Percentiles rank a stretch among this genome's conserved stretches.
phyloP scores from a whole-genome alignment of 768 basidiomycete species.

The Gloeophyllum trabeum region DNA sequence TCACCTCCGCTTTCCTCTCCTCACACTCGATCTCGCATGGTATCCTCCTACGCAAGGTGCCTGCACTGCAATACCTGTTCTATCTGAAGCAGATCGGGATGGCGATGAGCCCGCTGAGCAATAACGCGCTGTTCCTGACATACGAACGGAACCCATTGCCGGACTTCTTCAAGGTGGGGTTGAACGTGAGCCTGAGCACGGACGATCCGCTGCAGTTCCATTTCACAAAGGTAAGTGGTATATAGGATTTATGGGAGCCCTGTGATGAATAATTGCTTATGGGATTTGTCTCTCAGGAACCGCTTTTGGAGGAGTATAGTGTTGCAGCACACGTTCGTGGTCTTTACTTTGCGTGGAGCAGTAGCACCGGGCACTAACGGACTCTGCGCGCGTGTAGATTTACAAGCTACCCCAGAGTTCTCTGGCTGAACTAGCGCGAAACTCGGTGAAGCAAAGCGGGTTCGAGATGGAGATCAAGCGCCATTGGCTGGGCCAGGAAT shows the following conservation, averaged over 20 bases:
- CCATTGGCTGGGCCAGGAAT: conserved; percentile 87
- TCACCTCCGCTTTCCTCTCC: conserved; percentile 91
- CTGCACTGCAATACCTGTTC: conserved; percentile 93
- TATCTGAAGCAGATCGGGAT: conserved; percentile 97
- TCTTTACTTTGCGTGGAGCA: no score
- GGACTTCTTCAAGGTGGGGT: conserved; percentile 91
- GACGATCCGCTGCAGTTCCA: conserved; percentile 97
- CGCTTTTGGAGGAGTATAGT: conserved; percentile 91
- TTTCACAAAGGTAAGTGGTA: conserved; percentile 74
- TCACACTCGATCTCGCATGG: conserved; percentile 98
- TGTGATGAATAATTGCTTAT: neutral
- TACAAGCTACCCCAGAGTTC: conserved; percentile 94
- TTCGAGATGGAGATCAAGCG: conserved; percentile 98
- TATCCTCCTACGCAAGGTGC: conserved; percentile 96
- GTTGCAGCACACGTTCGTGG: conserved; percentile 91
- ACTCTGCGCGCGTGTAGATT: conserved; percentile 49
- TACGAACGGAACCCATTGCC: conserved; percentile 97
- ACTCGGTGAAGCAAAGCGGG: conserved; percentile 92
- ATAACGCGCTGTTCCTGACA: conserved; percentile 93
- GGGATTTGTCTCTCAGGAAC: conserved; percentile 45
- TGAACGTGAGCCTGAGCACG: conserved; percentile 94
- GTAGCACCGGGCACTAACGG: no score
- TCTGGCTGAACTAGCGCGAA: conserved; percentile 93
- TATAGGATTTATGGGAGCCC: neutral
- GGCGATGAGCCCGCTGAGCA: conserved; percentile 97